Base-by-base conservation (phyloP, 768 basidiomycete genomes). In the Trametes meyenii region DNA sequence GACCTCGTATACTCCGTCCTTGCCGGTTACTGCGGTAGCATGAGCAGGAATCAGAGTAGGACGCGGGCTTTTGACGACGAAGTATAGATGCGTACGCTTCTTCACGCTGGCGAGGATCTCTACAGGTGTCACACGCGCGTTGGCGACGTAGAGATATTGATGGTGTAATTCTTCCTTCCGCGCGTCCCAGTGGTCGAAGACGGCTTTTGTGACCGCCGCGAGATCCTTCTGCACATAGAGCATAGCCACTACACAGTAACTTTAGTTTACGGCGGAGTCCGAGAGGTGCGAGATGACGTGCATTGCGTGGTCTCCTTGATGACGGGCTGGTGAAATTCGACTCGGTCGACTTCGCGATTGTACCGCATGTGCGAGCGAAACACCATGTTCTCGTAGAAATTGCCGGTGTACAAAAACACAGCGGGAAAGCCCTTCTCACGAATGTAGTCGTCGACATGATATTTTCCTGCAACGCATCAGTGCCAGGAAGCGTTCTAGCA, bases 351-450 rank as follows among this genome's bases (percentile, higher is more conserved):
- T 23, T 50, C 63, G 19, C 33, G 46, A 43, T 67, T 45, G 58
- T 67, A 67, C 21, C 16, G 29, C 63, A 67, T 60, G 58, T 67
- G 63, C 26, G 50, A 50, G 12, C 66, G 59, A 46, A 57, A 57
- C 16, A 67, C 55, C 63, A 64, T 62, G 55, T 67, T 67, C 61
- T 67, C 66, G 58, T 63, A 67, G 61, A 67, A 67, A 55, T 67
- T 67, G 5, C 66, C 66, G 1, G 66, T 67, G 52, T 62, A 67
- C 14, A 67, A 39, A 51, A 67, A 67, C 6, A 50, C 38, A 3
- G 60, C 66, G 8, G 63, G 58, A 7, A 53, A 45, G 39, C 42
- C 43, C 54, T 50, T 64, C 58, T 57, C 58, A 5, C 63, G 61
- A 44, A 67, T 67, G 55, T 67, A 64, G 52, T 62, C 66, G 46